Evolutionary conservation across 2,329 filamentous ascomycete genomes (phyloP).

Genomic region (Fusarium sp.): DNA sequence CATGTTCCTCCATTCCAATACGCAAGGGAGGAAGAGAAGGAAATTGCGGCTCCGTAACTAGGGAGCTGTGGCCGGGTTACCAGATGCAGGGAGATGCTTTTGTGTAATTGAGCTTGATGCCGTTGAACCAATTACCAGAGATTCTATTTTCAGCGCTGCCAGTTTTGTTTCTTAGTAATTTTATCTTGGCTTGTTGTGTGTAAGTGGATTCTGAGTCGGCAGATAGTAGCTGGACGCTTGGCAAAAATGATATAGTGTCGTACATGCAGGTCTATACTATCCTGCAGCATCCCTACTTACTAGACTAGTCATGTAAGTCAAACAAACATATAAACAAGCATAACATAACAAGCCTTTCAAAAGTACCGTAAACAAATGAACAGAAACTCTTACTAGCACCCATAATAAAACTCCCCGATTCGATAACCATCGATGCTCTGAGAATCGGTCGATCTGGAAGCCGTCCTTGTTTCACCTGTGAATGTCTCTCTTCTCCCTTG

Average conservation of each 20-base stretch:
- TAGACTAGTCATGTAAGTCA: background rate
- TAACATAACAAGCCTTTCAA: background rate
- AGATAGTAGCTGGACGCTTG: background rate
- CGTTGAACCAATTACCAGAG: background rate
- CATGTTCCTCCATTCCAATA: constrained; percentile 34
- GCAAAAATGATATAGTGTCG: background rate
- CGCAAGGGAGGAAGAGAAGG: constrained; percentile 32
- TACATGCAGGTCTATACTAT: background rate
- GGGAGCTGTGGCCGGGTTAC: constrained; percentile 23
- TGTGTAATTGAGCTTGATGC: background rate
- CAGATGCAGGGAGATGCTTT: constrained; percentile 12
- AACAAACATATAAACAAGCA: background rate
- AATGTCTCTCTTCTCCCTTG: constrained; percentile 27
- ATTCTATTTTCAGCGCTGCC: constrained; percentile 6
- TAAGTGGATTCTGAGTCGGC: constrained; percentile 20
- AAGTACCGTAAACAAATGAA: constrained; percentile 4
- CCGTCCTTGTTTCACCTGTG: background rate
- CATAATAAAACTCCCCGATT: background rate
- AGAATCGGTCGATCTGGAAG: constrained; percentile 31
- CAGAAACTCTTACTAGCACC: background rate
- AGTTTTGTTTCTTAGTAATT: constrained; percentile 18
- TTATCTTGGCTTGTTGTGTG: background rate
- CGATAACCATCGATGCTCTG: background rate
- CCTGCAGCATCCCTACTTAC: background rate
- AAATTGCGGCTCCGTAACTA: constrained; percentile 30